Base-by-base conservation (phyloP, 768 basidiomycete species). In the Pleurotus ostreatus region DNA sequence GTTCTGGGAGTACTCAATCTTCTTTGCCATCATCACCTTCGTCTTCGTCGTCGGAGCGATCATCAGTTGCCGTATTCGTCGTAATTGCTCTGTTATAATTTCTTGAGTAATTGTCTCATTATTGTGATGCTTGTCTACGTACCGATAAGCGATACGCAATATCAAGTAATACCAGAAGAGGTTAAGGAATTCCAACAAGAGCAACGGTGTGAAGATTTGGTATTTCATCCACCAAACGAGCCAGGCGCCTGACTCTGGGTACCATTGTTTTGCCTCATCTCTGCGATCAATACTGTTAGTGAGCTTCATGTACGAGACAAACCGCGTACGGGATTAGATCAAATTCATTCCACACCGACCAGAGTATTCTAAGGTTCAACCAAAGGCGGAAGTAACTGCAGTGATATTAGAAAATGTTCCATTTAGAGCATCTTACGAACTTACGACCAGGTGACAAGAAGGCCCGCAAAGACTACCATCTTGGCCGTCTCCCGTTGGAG, bases 161-260 rank as follows among this genome's bases (percentile, higher is more conserved):
- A 98, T 94, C 23, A 94, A 76, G 71, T 77, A 84, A 69, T 91
- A 96, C 95, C 95, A 98, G 77, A 97, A 97, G 22, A 96, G 57
- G 66, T 98, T 98, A 63, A 99, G 77, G 40, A 82, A 62, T 67
- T 94, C 92, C 13, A 99, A 77, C 0, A 92, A 71, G 5, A 84
- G 59, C 55, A 98, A 72, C 0, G 94, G 88, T 0, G 71, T 58
- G 62, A 95, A 91, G 51, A 96, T 82, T 61, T 94, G 92, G 63
- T 83, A 86, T 63, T 77, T 82, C 82, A 95, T 86, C 91, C 93
- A 98, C 65, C 70, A 65, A 1, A 70, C 76, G 59, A 96, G 71
- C 77, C 86, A 94, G 6, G 77, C 79, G 2, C 92, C 94, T 15
- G 80, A 75, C 16, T 73, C 61, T 1, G 83, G 83, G 4, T 71